phyloP scores from a whole-genome alignment of 257 asterid genomes.

The Nemophila menziesii region DNA sequence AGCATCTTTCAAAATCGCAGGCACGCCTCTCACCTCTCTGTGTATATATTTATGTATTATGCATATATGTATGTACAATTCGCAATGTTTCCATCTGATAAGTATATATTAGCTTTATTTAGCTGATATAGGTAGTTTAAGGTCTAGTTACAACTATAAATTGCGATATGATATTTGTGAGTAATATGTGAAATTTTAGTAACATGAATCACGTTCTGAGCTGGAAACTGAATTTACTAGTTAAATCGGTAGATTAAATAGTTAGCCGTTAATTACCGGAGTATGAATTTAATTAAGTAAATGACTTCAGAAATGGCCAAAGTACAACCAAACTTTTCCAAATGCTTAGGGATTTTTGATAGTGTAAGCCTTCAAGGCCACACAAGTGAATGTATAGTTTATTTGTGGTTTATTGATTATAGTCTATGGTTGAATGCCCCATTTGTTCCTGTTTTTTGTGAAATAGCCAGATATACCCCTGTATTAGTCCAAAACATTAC shows the following conservation, averaged over 20 bases:
- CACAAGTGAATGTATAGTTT: not conserved
- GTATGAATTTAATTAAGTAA: not conserved
- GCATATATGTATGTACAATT: not conserved
- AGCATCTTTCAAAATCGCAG: constrained; percentile 71
- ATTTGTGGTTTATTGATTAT: too few relatives aligned
- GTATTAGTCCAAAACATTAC: too few relatives aligned
- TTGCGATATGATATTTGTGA: not conserved
- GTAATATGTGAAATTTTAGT: not conserved
- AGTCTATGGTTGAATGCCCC: too few relatives aligned
- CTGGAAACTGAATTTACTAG: not conserved
- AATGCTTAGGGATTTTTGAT: not conserved
- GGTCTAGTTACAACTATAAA: not conserved
- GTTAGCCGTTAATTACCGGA: not conserved
- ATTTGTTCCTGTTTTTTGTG: too few relatives aligned
- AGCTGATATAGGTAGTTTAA: not conserved
- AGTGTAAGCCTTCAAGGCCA: not conserved
- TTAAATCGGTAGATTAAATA: not conserved
- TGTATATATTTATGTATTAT: not conserved
- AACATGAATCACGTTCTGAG: not conserved
- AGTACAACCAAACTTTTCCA: not conserved
- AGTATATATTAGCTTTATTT: not conserved
- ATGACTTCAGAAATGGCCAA: not conserved
- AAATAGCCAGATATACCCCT: too few relatives aligned
- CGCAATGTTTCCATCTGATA: too few relatives aligned
- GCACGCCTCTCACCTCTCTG: constrained; percentile 21